Base-by-base conservation (phyloP, 2,329 filamentous ascomycete genomes). In the Colletotrichum tabaci region DNA sequence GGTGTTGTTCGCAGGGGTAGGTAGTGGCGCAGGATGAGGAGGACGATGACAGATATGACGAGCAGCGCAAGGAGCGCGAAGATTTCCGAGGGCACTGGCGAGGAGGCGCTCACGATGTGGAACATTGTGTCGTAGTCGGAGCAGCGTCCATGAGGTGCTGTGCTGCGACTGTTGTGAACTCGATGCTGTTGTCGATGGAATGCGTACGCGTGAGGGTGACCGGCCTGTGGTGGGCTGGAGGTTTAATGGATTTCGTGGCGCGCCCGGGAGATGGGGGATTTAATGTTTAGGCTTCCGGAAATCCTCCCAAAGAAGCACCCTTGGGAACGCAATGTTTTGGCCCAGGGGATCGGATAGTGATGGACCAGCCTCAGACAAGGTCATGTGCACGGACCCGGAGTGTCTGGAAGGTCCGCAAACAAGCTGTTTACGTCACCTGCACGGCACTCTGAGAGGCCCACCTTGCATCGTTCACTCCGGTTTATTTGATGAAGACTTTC, bases 1-100 rank as follows among this genome's bases (percentile, higher is more conserved):
- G 96, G 96, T 1, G 96, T 98, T 8, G 92, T 91, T 76, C 96
- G 94, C 44, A 99, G 87, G 3, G 96, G 96, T 12, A 99, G 89
- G 83, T 95, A 99, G 84, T 94, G 91, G 78, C 96, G 93, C 71
- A 98, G 87, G 74, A 98, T 91, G 26, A 98, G 87, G 53, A 99
- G 88, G 71, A 96, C 94, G 72, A 93, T 85, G 73, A 92, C 80
- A 74, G 92, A 94, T 76, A 98, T 93, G 75, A 89, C 80, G 75
- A 95, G 83, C 49, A 98, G 87, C 72, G 94, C 89, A 77, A 94
- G 77, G 75, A 90, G 81, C 75, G 94, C 90, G 83, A 98, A 97
- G 78, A 96, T 86, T 79, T 91, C 90, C 65, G 95, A 98, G 82
- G 92, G 92, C 63, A 95, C 88, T 44, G 94, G 91, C 73, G 90